These are phyloP conservation scores for Fusarium veterinarium DNA, from an alignment of 2,329 filamentous ascomycete genomes.

Conservation along the genomic window DNA sequence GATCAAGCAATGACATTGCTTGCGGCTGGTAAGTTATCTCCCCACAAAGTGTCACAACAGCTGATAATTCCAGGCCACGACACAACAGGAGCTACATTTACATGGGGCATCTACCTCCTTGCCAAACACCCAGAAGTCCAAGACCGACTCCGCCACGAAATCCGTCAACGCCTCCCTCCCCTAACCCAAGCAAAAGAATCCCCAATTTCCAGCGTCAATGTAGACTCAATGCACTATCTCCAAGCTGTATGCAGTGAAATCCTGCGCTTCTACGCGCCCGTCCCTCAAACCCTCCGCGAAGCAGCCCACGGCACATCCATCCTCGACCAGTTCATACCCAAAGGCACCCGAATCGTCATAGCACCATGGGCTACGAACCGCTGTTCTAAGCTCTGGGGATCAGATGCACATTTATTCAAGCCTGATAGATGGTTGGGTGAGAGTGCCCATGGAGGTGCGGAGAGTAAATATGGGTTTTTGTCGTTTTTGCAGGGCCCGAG, in stretches of 20 bases:
- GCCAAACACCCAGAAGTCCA: conserved; percentile 74
- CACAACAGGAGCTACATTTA: conserved; percentile 79
- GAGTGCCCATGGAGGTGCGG: conserved; percentile 74
- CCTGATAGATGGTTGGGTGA: conserved; percentile 78
- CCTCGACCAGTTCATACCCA: conserved; percentile 72
- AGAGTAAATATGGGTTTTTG: conserved; percentile 79
- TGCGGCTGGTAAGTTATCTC: conserved; percentile 50
- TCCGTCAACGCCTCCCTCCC: conserved; percentile 70
- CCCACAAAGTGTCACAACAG: too few species aligned
- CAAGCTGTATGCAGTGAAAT: conserved; percentile 83
- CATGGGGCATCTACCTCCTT: conserved; percentile 78
- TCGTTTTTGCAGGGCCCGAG: conserved; percentile 89
- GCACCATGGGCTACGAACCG: conserved; percentile 76
- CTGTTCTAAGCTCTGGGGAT: conserved; percentile 76
- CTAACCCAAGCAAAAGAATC: conserved; percentile 43
- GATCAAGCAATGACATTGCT: conserved; percentile 93
- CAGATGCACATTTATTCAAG: conserved; percentile 77
- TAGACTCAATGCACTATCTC: conserved; percentile 82
- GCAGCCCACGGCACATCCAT: conserved; percentile 73
- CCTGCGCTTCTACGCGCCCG: conserved; percentile 77
- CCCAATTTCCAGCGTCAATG: conserved; percentile 57
- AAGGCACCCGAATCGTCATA: conserved; percentile 77
- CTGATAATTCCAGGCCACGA: conserved; percentile 67
- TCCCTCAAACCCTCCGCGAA: conserved; percentile 76
- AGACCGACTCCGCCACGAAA: conserved; percentile 73